Base-by-base conservation (phyloP, 1,139 yeast species). In the Diutina ranongensis region DNA sequence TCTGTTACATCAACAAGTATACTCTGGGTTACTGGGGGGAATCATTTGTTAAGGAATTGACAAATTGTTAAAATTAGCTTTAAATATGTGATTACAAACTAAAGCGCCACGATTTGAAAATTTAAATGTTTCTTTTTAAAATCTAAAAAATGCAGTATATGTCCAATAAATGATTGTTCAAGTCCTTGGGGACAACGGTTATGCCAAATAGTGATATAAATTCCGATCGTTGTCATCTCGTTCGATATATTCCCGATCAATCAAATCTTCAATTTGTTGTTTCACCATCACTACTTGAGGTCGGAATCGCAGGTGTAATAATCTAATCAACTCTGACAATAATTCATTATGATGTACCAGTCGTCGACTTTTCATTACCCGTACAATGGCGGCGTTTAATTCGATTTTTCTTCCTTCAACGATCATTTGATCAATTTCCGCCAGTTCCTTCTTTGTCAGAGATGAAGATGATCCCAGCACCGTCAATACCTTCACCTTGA, bases 1-100 rank as follows among this genome's bases (percentile, higher is more conserved):
- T 86, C 68, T 78, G 75, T 50, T 92, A 92, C 60, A 87, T 92
- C 52, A 78, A 86, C 45, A 92, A 94, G 65, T 92, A 88, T 61
- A 92, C 99, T 10, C 84, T 96, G 21, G 88, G 86, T 3, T 92
- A 78, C 61, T 92, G 99, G 99, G 98, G 98, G 46, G 95, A 88
- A 61, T 83, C 83, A 56, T 92, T 92, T 63, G 98, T 92, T 44
- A 82, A 83, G 54, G 99, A 94, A 62, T 68, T 92, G 49, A 72
- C 69, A 53, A 80, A 74, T 55, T 28, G 44, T 20, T 35, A 35
- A 20, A n/a, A n/a, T n/a, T n/a, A n/a, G n/a, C n/a, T n/a, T n/a
- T n/a, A n/a, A n/a, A 33, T 10, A 33, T 33, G 4, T 33, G 18
- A 28, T n/a, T n/a, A n/a, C n/a, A n/a, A n/a, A n/a, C n/a, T n/a